phyloP scores from a whole-genome alignment of 2,329 filamentous ascomycete species.

The Nigrospora oryzae region DNA sequence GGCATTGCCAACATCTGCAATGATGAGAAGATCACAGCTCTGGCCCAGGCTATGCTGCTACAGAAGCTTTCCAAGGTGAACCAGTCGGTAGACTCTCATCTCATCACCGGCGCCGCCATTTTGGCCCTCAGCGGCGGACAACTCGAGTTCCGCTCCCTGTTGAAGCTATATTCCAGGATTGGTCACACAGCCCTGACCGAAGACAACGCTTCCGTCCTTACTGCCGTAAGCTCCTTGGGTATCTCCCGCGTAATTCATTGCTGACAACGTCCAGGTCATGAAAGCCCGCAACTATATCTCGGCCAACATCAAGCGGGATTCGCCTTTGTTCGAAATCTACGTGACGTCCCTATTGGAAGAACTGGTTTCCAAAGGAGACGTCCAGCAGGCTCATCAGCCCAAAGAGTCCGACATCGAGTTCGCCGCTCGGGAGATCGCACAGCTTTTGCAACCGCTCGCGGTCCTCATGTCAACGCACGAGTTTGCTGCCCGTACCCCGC shows the following conservation, averaged over 20 bases:
- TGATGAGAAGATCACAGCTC: slow-evolving; percentile 85
- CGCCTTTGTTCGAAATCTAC: slow-evolving; percentile 75
- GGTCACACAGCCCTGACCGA: slow-evolving; percentile 65
- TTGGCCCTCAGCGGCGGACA: slow-evolving; percentile 70
- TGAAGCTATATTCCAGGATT: slow-evolving; percentile 75
- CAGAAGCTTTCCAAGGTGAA: slow-evolving; percentile 89
- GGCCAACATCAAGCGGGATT: slow-evolving; percentile 55
- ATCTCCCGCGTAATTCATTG: not conserved
- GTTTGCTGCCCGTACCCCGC: slow-evolving; percentile 31
- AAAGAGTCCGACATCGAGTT: slow-evolving; percentile 73
- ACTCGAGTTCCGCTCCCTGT: slow-evolving; percentile 74
- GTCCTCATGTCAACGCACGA: slow-evolving; percentile 66
- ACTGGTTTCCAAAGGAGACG: slow-evolving; percentile 85
- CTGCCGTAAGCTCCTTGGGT: slow-evolving; percentile 55
- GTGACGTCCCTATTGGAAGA: slow-evolving; percentile 75
- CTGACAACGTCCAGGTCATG: slow-evolving; percentile 41
- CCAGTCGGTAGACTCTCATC: slow-evolving; percentile 69
- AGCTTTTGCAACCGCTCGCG: slow-evolving; percentile 81
- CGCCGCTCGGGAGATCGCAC: slow-evolving; percentile 77
- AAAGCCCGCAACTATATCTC: slow-evolving; percentile 77
- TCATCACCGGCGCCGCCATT: slow-evolving; percentile 73
- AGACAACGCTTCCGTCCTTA: slow-evolving; percentile 56
- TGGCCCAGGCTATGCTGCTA: slow-evolving; percentile 92
- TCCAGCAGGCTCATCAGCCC: slow-evolving; percentile 63
- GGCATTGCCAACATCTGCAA: slow-evolving; percentile 74